phyloP scores from a whole-genome alignment of 225 moss, liverwort and hornwort genomes.

The Ulota crispa region DNA sequence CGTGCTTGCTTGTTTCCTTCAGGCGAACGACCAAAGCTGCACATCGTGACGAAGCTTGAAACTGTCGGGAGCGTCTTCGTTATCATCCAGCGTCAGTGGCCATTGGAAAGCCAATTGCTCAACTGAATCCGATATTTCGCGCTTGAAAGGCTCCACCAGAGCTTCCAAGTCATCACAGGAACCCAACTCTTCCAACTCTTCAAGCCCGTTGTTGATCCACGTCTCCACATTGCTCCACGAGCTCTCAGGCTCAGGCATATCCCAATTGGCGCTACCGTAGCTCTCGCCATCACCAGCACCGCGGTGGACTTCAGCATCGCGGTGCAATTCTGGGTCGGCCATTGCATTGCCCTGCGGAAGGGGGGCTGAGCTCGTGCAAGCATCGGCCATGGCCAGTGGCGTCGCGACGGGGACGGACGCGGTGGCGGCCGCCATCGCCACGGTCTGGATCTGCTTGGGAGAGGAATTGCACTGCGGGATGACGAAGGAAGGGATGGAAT shows the following conservation, averaged over 20 bases:
- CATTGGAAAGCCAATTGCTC: neutral
- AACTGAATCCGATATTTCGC: neutral
- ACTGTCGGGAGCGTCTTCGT: neutral
- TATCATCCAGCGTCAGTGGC: neutral
- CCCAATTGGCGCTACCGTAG: neutral
- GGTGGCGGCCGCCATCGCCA: slow-evolving; percentile 36
- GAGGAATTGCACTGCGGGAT: slow-evolving; percentile 8
- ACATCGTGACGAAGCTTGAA: neutral
- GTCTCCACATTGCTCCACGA: slow-evolving; percentile 6
- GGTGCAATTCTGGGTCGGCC: neutral
- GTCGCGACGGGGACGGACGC: slow-evolving; percentile 22
- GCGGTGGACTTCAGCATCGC: too few species aligned
- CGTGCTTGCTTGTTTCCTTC: neutral
- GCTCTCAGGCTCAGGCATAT: neutral
- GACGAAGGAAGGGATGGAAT: slow-evolving; percentile 26
- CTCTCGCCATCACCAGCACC: neutral
- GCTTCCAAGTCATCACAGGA: neutral
- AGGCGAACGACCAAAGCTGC: slow-evolving; percentile 15
- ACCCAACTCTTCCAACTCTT: neutral
- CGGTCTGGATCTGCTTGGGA: slow-evolving; percentile 38
- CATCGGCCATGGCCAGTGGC: slow-evolving; percentile 7
- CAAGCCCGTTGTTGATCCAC: slow-evolving; percentile 14
- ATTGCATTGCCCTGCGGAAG: neutral
- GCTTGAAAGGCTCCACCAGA: neutral
- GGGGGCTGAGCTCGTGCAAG: neutral